phyloP scores from a whole-genome alignment of 1,284 basidiomycete species.

The Somion occarium region DNA sequence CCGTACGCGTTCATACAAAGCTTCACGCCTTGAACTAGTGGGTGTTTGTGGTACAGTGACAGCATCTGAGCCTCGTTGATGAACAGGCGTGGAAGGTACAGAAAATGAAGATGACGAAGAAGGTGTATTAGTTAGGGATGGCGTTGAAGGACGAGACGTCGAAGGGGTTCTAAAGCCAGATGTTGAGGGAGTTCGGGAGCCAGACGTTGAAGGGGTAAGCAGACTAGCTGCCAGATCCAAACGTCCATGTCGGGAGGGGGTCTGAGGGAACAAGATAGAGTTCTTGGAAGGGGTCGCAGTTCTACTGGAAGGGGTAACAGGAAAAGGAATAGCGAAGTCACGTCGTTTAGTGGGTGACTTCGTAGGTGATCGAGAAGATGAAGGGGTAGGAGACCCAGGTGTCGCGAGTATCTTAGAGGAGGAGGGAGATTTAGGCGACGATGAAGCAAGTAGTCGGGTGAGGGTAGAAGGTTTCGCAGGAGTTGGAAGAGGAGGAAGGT shows the following conservation, averaged over 20 bases:
- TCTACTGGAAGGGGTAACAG: conserved; percentile 36
- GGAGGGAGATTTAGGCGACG: conserved; percentile 57
- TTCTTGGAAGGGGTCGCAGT: conserved; percentile 35
- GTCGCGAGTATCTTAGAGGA: conserved; percentile 36
- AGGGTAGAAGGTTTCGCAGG: conserved; percentile 57
- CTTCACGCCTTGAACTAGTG: conserved; percentile 65
- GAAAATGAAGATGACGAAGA: conserved; percentile 30
- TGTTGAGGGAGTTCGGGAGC: conserved; percentile 29
- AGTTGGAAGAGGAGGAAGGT: conserved; percentile 52
- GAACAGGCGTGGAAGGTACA: conserved; percentile 60
- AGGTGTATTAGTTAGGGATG: conserved; percentile 19
- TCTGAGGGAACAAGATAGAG: conserved; percentile 40
- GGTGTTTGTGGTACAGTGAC: conserved; percentile 61
- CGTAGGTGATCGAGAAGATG: conserved; percentile 25
- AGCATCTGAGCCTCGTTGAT: conserved; percentile 51
- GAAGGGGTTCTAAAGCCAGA: conserved; percentile 37
- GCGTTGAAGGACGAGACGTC: conserved; percentile 33
- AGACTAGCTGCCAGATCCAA: conserved; percentile 18
- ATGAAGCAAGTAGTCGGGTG: conserved; percentile 63
- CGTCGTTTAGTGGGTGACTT: conserved; percentile 45
- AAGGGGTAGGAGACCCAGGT: conserved; percentile 42
- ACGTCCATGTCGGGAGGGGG: conserved; percentile 23
- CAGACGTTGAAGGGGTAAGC: conserved; percentile 23
- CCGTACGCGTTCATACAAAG: conserved; percentile 73
- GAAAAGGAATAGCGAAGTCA: conserved; percentile 49